phyloP scores from a whole-genome alignment of 2,329 filamentous ascomycete species.

The Diplodia sapinea region DNA sequence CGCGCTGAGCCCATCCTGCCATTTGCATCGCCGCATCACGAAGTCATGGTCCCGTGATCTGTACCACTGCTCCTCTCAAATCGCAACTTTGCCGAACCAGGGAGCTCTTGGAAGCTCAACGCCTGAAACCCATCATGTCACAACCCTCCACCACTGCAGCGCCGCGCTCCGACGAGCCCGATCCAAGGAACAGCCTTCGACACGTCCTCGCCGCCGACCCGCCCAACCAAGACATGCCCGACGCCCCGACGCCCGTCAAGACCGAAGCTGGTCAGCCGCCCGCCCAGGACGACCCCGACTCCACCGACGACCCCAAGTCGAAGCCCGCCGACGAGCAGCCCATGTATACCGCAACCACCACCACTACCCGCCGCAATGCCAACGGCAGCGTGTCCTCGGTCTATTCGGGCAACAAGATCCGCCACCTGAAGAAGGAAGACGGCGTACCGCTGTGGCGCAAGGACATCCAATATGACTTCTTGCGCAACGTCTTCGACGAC shows the following conservation, averaged over 20 bases:
- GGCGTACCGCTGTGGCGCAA: constrained; percentile 85
- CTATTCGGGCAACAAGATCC: constrained; percentile 76
- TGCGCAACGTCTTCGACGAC: constrained; percentile 80
- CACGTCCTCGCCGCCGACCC: constrained; percentile 48
- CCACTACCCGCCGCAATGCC: constrained; percentile 64
- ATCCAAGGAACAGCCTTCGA: constrained; percentile 48
- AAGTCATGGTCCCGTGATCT: constrained; percentile 30
- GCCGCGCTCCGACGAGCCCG: constrained; percentile 35
- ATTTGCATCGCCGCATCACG: constrained; percentile 1
- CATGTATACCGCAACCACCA: constrained; percentile 56
- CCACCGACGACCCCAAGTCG: constrained; percentile 39
- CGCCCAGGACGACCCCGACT: constrained; percentile 43
- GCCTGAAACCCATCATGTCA: constrained; percentile 31
- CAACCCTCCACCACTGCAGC: constrained; percentile 29
- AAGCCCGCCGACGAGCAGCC: constrained; percentile 40
- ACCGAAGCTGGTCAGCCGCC: constrained; percentile 39
- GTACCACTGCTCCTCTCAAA: constrained; percentile 28
- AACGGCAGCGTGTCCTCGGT: constrained; percentile 70
- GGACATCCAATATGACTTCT: constrained; percentile 88
- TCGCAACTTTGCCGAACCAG: constrained; percentile 31
- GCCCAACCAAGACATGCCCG: constrained; percentile 39
- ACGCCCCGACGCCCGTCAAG: constrained; percentile 35
- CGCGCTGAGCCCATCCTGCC: constrained; percentile 1
- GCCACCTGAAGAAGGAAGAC: constrained; percentile 86
- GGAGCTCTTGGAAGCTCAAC: constrained; percentile 31